Conservation (phyloP, 306 rosid species). For the Malus fusca region DNA sequence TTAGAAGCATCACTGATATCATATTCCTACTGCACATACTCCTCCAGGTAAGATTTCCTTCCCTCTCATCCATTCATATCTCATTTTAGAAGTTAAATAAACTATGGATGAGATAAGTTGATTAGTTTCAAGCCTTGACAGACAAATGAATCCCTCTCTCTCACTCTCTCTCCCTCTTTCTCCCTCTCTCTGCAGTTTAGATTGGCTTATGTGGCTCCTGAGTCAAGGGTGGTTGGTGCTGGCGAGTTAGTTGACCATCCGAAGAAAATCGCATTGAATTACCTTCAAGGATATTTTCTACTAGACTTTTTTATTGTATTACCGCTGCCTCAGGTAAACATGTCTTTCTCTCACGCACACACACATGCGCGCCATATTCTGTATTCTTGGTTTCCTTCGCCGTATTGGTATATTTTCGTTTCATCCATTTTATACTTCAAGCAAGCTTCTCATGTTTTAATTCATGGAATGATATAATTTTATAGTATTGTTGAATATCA, state of each 20-base stretch:
- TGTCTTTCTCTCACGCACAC: background rate
- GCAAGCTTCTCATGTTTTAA: background rate
- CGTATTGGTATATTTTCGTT: background rate
- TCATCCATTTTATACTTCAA: background rate
- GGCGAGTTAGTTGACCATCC: conserved; percentile 85
- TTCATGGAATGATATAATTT: background rate
- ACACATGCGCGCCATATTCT: background rate
- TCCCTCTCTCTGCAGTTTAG: conserved; percentile 48
- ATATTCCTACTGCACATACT: conserved; percentile 61
- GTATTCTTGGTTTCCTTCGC: background rate
- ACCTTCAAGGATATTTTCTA: conserved; percentile 45
- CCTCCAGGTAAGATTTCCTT: conserved; percentile 57
- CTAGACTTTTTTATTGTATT: conserved; percentile 54
- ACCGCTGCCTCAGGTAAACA: conserved; percentile 77
- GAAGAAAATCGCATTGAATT: conserved; percentile 54
- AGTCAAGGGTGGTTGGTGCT: conserved; percentile 77
- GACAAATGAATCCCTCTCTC: background rate
- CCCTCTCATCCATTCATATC: background rate
- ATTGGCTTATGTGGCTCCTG: conserved; percentile 86
- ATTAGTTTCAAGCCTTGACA: background rate
- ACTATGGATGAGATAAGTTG: background rate
- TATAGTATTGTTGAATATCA: background rate
- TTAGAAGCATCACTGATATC: conserved; percentile 73
- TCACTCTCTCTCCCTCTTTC: background rate
- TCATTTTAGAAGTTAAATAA: background rate